Base-by-base conservation (phyloP, 305 asterid genomes). In the Plantago rigida region DNA sequence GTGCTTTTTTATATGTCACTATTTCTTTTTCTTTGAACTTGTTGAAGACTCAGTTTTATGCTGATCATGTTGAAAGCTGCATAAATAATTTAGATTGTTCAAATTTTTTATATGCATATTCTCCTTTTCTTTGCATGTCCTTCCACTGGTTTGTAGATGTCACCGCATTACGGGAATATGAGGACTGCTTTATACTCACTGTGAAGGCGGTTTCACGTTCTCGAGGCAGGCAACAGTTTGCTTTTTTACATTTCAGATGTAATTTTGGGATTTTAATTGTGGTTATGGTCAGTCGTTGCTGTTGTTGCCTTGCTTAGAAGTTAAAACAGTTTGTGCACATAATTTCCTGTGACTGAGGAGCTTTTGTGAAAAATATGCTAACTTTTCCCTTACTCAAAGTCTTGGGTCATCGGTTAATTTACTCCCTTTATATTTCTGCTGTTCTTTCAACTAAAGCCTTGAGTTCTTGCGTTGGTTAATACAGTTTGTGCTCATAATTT, bases 161-260 rank as follows among this genome's bases (percentile, higher is more conserved):
- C 94, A 79, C 86, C 86, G 89, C 78, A 88, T 82, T 81, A 80
- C 84, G 87, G 86, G 90, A 87, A 74, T 80, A 84, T 79, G 73
- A 74, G 82, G 69, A 81, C 89, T 81, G 87, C 86, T 71, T 81
- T 53, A 69, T 82, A 79, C 89, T 83, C 85, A 70, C 79, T 82
- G 70, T 82, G 86, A 86, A 87, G 94, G 86, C 73, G 84, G 86
- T 85, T 82, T 80, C 90, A 73, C 79, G 77, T 89, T 86, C 89
- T 71, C 86, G 65, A 79, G 90, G 79, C 93, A 80, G 92, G 87
- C 92, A 81, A 84, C 84, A 82, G 59, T 71, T 75, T 86, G 84
- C 78, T 78, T 73, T 69, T 24, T 72, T 77, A 68, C 82, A 67
- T 74, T 68, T 70, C 77, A 68, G 60, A 57, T 75, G 74, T 77